Conservation (phyloP, 257 asterid genomes). For the Solanum bukasovii region DNA sequence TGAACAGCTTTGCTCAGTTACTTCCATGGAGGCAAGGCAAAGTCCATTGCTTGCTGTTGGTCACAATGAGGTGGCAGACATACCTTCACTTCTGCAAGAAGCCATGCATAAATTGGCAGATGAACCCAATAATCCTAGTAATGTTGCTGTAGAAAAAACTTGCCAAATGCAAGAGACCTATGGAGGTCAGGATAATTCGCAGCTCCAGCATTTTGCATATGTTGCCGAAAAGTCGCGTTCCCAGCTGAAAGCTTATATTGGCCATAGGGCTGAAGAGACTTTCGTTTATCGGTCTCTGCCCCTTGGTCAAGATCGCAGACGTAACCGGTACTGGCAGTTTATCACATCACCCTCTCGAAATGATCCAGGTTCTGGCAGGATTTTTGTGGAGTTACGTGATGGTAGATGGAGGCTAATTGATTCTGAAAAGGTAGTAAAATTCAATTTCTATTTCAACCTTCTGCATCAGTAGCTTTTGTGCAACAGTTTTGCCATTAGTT, state of each 20-base stretch:
- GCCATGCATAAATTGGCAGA: conserved; percentile 33
- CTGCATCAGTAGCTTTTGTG: background rate
- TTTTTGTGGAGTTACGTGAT: conserved; percentile 58
- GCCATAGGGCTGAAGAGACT: conserved; percentile 68
- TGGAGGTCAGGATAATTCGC: conserved; percentile 25
- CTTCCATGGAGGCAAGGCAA: conserved; percentile 22
- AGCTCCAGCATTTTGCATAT: conserved; percentile 48
- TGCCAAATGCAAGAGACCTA: conserved; percentile 25
- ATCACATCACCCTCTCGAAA: conserved; percentile 50
- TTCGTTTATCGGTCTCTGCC: conserved; percentile 79
- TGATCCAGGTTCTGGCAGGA: conserved; percentile 81
- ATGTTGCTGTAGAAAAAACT: conserved; percentile 25
- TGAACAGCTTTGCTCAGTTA: conserved; percentile 16
- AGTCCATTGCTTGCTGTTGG: conserved; percentile 22
- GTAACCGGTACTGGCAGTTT: conserved; percentile 83
- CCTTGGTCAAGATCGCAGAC: conserved; percentile 82
- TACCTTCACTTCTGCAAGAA: conserved; percentile 22
- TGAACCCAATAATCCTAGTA: conserved; percentile 21
- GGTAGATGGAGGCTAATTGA: conserved; percentile 76
- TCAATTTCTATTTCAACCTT: background rate
- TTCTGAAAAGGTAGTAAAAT: conserved; percentile 52
- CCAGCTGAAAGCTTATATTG: conserved; percentile 54
- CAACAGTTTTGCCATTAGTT: background rate
- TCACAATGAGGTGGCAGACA: conserved; percentile 25
- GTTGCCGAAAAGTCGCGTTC: conserved; percentile 69